Base-by-base conservation (phyloP, 2,329 filamentous ascomycete species). In the Colletotrichum somersetense region DNA sequence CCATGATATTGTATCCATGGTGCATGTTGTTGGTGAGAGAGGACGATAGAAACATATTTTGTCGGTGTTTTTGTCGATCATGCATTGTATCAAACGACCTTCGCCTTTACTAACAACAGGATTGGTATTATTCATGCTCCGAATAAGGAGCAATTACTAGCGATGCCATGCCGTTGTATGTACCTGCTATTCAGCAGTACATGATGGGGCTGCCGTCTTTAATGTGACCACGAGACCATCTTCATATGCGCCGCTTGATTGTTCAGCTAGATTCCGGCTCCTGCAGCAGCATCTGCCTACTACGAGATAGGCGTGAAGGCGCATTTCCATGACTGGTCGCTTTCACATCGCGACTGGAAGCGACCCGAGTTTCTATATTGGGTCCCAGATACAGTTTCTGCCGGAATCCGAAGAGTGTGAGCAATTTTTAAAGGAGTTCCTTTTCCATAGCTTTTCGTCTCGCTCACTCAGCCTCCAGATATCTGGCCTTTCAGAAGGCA, bases 341-440 rank as follows among this genome's bases (percentile, higher is more conserved):
- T 52, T 18, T 53, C 14, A 6, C 10, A 33, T 30, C 1, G 18
- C n/a, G 2, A 30, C 12, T 10, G 50, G 26, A 3, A 18, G 16
- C 16, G 33, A 33, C n/a, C 5, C 11, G 20, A 35, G 6, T 7
- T 6, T 23, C 18, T n/a, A 38, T n/a, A 16, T n/a, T 33, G 5
- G 18, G 18, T n/a, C 8, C 20, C 7, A 2, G 33, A 11, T n/a
- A 8, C 18, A 38, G 12, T 7, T 50, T 11, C 48, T 50, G 26
- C 3, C 3, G 1, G 30, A 20, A 12, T 11, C 4, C 16, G 8
- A 11, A n/a, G 1, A 35, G 18, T 3, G 3, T 3, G 30, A 10
- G 30, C 1, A 2, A 12, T 5, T 18, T 20, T 2, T 18, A 55
- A 5, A 6, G 12, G 1, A 11, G 1, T 10, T 10, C 5, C 20